Base-by-base conservation (phyloP, 108 stramenopile genomes). In the Stephanodiscus minutulus region DNA sequence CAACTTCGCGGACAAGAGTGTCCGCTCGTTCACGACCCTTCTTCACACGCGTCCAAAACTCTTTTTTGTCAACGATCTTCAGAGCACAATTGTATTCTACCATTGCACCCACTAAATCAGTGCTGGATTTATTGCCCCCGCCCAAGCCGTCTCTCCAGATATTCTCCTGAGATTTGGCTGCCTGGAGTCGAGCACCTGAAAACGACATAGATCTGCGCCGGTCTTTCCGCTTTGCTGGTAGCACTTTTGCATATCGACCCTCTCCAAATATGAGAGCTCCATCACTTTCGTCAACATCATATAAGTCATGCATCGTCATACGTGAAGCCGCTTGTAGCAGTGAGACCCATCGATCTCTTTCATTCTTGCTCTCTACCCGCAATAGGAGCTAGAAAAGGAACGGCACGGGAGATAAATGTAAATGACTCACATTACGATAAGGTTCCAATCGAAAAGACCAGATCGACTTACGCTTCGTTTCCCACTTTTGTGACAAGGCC, bases 31-130 rank as follows among this genome's bases (percentile, higher is more conserved):
- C 97, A 66, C 78, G 68, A 15, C 87, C 91, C 66, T 83, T 86
- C n/a, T 85, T 79, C 25, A 96, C 96, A 15, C 88, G 83, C 39
- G 74, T 61, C 95, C 96, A 96, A 83, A 96, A 97, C 53, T 91
- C 84, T 53, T 70, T 82, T 81, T 97, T 97, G 78, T 94, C 84
- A 62, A 97, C 83, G 22, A 97, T 78, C 84, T 97, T 96, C 13
- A 97, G 46, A 1, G 96, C 96, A 47, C 91, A 84, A 50, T 88
- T 82, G 54, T 65, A 74, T 55, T 85, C 72, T n/a, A 35, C 25
- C 35, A 50, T 41, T 17, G 57, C 20, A 21, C 52, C 44, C 12
- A 43, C 15, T 17, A 64, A 18, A 54, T 81, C 74, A 39, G 52
- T 60, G 67, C 63, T 62, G 31, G 73, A 74, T 20, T 64, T 52